These are phyloP conservation scores for Debaryomyces robertsiae DNA, from an alignment of 1,139 yeast genomes.

Conservation along the genomic window DNA sequence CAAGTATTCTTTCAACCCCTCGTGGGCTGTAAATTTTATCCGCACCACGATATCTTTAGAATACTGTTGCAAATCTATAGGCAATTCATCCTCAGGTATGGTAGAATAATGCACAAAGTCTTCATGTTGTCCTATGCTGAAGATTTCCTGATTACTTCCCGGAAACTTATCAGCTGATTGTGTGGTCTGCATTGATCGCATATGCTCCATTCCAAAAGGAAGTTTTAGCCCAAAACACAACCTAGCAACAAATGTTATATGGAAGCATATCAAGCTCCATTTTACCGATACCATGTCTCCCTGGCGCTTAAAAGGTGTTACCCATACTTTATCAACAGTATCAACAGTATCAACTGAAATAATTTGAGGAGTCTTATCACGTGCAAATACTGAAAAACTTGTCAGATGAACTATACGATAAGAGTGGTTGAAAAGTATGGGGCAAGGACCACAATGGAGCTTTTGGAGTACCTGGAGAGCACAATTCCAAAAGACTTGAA, in stretches of 20 bases:
- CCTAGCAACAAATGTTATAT: neutral
- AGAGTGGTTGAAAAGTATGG: no score
- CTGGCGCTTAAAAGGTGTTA: no score
- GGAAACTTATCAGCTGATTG: neutral
- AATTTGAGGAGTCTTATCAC: no score
- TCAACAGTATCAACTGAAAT: no score
- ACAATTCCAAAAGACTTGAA: no score
- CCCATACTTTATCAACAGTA: no score
- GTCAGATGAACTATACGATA: no score
- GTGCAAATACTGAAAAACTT: no score
- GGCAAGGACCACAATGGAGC: no score
- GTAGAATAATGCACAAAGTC: slow-evolving; percentile 7
- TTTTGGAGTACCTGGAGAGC: no score
- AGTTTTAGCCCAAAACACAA: neutral
- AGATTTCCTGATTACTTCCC: neutral
- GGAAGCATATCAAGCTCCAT: neutral
- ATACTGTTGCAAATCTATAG: slow-evolving; percentile 54
- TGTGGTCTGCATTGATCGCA: neutral
- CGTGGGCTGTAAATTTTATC: slow-evolving; percentile 23
- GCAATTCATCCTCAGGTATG: slow-evolving; percentile 28
- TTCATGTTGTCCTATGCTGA: neutral
- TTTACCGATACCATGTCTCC: neutral
- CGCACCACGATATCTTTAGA: slow-evolving; percentile 55
- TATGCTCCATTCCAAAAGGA: neutral
- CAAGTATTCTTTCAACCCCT: slow-evolving; percentile 24